Conservation (phyloP, 2,329 filamentous ascomycete genomes). For the Aaosphaeria arxii region DNA sequence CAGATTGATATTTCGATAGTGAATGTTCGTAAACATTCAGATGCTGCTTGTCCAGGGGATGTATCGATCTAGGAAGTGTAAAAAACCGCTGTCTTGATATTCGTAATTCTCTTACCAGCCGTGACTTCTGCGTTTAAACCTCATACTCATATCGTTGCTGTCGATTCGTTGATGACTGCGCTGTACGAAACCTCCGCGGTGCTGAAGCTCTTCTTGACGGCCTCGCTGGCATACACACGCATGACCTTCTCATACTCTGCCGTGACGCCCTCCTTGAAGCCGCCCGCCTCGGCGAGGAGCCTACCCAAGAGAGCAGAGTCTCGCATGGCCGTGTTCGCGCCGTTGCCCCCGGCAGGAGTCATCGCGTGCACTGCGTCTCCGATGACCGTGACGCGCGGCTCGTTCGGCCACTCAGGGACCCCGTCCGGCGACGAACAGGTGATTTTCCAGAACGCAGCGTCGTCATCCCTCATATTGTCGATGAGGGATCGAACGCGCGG, state of each 20-base stretch:
- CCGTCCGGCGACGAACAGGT: constrained; percentile 60
- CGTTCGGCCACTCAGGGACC: constrained; percentile 59
- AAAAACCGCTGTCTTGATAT: no score
- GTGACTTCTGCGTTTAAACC: no score
- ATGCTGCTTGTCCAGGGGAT: no score
- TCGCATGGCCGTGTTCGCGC: constrained; percentile 45
- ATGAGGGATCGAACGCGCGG: constrained; percentile 55
- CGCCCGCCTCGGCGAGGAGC: constrained; percentile 26
- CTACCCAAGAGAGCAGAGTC: constrained; percentile 43
- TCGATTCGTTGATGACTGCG: constrained; percentile 11
- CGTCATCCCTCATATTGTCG: constrained; percentile 54
- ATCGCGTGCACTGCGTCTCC: constrained; percentile 48
- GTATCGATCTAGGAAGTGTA: no score
- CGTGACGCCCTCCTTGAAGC: constrained; percentile 32
- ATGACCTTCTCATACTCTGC: constrained; percentile 37
- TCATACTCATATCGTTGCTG: neutral
- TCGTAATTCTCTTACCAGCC: no score
- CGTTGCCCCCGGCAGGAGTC: constrained; percentile 46
- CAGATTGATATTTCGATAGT: no score
- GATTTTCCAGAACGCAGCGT: constrained; percentile 66
- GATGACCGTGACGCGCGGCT: constrained; percentile 49
- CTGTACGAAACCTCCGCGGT: constrained; percentile 14
- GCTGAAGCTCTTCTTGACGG: constrained; percentile 53
- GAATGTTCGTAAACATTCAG: no score
- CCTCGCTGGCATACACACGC: constrained; percentile 33